A percentile compares a stretch with the other conserved stretches of the same genome.
These are phyloP conservation scores for Talaromyces sp. DNA, from an alignment of 2,329 filamentous ascomycete species.

Conservation along the genomic window DNA sequence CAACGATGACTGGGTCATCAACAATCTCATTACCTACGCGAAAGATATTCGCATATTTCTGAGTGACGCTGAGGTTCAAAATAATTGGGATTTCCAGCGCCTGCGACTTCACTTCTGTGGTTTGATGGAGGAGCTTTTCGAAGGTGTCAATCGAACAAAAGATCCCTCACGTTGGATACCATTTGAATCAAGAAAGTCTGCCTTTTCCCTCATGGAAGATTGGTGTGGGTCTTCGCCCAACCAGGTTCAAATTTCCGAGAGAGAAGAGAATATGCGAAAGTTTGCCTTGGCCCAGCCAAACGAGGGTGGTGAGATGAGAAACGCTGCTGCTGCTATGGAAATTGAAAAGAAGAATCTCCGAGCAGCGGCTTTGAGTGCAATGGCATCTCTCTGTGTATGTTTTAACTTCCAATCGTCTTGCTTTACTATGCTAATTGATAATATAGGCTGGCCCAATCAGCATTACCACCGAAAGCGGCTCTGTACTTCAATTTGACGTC, in stretches of 20 bases:
- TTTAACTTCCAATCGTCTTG: background rate
- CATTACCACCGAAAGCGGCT: slow-evolving; percentile 83
- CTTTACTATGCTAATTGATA: slow-evolving; percentile 15
- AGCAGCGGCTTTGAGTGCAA: slow-evolving; percentile 87
- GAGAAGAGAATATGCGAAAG: slow-evolving; percentile 85
- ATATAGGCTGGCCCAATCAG: slow-evolving; percentile 68
- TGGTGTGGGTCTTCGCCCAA: slow-evolving; percentile 98
- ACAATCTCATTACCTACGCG: slow-evolving; percentile 84
- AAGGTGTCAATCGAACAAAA: slow-evolving; percentile 81
- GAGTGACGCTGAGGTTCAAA: slow-evolving; percentile 91
- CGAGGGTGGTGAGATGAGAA: slow-evolving; percentile 72
- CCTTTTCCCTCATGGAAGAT: slow-evolving; percentile 96
- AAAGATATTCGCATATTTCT: slow-evolving; percentile 92
- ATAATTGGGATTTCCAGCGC: slow-evolving; percentile 91
- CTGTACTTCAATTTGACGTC: slow-evolving; percentile 88
- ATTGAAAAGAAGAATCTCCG: slow-evolving; percentile 94
- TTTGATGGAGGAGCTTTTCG: slow-evolving; percentile 87
- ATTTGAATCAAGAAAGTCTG: slow-evolving; percentile 92
- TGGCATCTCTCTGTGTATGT: slow-evolving; percentile 88
- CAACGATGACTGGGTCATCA: slow-evolving; percentile 86
- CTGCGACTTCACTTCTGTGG: slow-evolving; percentile 92
- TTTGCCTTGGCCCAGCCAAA: slow-evolving; percentile 78
- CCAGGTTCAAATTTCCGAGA: slow-evolving; percentile 75
- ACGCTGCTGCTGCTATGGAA: slow-evolving; percentile 85
- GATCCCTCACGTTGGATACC: slow-evolving; percentile 94